Percentiles rank a stretch among this genome's conserved stretches.
phyloP scores from a whole-genome alignment of 2,329 filamentous ascomycete genomes.

The Claviceps monticola region DNA sequence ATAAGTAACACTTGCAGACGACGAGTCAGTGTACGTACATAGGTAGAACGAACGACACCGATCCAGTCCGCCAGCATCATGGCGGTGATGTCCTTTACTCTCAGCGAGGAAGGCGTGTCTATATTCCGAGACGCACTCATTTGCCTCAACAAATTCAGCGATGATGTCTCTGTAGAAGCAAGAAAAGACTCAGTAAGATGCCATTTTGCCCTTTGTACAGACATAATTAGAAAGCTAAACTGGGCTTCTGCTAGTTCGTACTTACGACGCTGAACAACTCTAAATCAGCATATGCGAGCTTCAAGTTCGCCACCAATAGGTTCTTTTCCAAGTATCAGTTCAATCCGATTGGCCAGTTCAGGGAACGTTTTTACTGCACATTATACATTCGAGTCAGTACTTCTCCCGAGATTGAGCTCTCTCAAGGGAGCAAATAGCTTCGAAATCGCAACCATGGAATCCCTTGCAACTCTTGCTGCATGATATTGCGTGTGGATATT shows the following conservation, averaged over 20 bases:
- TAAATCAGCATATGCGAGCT: conserved; percentile 65
- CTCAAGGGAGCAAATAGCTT: not conserved
- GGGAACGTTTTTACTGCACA: conserved; percentile 57
- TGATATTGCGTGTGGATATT: not conserved
- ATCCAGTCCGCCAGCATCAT: conserved; percentile 19
- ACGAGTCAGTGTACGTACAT: not conserved
- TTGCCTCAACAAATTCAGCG: conserved; percentile 68
- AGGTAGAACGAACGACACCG: not conserved
- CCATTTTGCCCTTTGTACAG: not conserved
- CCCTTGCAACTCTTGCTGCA: not conserved
- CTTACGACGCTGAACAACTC: conserved; percentile 68
- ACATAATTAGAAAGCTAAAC: not conserved
- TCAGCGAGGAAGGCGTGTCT: conserved; percentile 58
- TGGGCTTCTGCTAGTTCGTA: conserved; percentile 37
- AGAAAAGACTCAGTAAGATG: conserved; percentile 47
- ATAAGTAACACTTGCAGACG: not conserved
- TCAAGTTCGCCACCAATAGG: conserved; percentile 49
- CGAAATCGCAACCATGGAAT: not conserved
- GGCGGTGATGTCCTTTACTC: conserved; percentile 56
- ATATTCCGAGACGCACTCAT: conserved; percentile 59
- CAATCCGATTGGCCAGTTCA: conserved; percentile 34
- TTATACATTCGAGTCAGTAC: conserved; percentile 52
- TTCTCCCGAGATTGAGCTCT: not conserved
- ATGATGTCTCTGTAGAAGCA: conserved; percentile 63
- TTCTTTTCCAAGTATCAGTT: conserved; percentile 67